Conservation (phyloP, 108 stramenopile genomes). For the Mediolabrus comicus region DNA sequence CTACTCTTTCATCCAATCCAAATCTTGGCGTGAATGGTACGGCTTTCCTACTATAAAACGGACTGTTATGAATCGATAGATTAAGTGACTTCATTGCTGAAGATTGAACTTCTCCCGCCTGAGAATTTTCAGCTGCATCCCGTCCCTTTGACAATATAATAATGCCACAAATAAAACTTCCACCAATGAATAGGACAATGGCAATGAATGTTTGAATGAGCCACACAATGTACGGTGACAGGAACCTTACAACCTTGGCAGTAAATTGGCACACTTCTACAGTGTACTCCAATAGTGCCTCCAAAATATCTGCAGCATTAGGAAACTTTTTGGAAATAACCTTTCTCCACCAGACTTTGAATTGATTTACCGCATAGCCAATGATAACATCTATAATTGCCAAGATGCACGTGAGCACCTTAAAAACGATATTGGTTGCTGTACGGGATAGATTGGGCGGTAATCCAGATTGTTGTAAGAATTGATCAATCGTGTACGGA, state of each 20-base stretch:
- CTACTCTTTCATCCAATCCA: not conserved
- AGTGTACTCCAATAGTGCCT: not conserved
- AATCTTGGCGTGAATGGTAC: not conserved
- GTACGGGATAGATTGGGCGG: not conserved
- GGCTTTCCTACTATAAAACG: not conserved
- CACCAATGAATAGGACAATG: not conserved
- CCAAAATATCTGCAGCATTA: not conserved
- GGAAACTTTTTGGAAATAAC: not conserved
- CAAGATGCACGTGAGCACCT: not conserved
- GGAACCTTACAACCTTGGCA: not conserved
- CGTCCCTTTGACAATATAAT: not conserved
- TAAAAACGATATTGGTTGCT: not conserved
- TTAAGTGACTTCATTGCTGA: not conserved
- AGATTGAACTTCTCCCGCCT: not conserved
- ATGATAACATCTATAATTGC: not conserved
- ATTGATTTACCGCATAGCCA: not conserved
- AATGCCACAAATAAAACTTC: not conserved
- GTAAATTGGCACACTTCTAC: not conserved
- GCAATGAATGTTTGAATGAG: not conserved
- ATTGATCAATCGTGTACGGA: not conserved
- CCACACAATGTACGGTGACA: not conserved
- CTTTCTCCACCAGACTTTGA: not conserved
- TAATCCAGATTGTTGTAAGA: not conserved
- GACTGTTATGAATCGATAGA: not conserved
- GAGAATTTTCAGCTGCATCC: not conserved